Percentiles rank a stretch among this genome's conserved stretches.
Conservation (phyloP, 2,329 filamentous ascomycete species). For the Bimuria novae-zelandiae region DNA sequence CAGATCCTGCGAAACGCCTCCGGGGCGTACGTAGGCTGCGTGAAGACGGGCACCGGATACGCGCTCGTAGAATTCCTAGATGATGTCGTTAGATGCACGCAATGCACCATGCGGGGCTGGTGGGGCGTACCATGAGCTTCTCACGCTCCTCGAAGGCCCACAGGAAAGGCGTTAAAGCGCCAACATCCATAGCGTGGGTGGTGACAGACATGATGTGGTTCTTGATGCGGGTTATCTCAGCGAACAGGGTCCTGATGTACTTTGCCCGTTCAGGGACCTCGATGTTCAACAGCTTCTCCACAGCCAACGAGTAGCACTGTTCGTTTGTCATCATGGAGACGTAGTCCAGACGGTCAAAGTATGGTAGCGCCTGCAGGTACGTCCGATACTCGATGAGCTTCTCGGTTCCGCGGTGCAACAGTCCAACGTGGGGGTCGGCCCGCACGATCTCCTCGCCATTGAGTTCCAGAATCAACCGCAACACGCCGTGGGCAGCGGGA, state of each 20-base stretch:
- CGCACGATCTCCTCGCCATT: slow-evolving; percentile 97
- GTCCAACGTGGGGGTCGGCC: slow-evolving; percentile 92
- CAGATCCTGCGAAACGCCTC: slow-evolving; percentile 94
- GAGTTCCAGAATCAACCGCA: slow-evolving; percentile 95
- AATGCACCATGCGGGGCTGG: not conserved
- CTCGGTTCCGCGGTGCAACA: slow-evolving; percentile 96
- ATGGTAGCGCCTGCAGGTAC: slow-evolving; percentile 95
- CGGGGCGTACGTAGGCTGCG: slow-evolving; percentile 93
- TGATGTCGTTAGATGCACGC: slow-evolving; percentile 13
- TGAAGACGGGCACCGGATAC: slow-evolving; percentile 97
- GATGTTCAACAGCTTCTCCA: slow-evolving; percentile 97
- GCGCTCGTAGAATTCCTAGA: slow-evolving; percentile 98
- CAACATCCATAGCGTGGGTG: slow-evolving; percentile 98
- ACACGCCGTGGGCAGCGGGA: slow-evolving; percentile 95
- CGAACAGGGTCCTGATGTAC: slow-evolving; percentile 95
- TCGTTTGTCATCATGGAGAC: slow-evolving; percentile 99
- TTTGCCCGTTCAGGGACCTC: slow-evolving; percentile 95
- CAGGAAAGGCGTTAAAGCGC: slow-evolving; percentile 95
- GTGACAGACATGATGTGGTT: slow-evolving; percentile 99
- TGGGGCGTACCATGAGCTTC: slow-evolving; percentile 85
- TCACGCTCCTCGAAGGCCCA: slow-evolving; percentile 99
- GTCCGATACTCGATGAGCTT: slow-evolving; percentile 99
- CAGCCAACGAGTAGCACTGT: slow-evolving; percentile 92
- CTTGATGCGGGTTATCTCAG: slow-evolving; percentile 87
- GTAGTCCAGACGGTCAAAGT: slow-evolving; percentile 98